Conservation (phyloP, 345 rosid genomes). For the Microcos paniculata region DNA sequence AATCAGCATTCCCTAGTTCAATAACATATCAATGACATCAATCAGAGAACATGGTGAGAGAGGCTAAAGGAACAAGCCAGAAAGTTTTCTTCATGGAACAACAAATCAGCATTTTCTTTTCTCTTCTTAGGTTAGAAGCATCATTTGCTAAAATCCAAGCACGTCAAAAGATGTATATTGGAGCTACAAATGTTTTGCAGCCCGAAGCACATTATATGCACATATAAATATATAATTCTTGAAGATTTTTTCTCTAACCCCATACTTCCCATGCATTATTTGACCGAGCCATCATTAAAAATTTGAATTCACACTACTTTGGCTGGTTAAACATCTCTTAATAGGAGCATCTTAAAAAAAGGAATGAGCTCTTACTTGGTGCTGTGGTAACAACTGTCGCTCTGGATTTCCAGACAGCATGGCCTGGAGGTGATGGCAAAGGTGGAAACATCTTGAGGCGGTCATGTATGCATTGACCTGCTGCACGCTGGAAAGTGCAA, state of each 20-base stretch:
- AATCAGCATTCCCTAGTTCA: not conserved
- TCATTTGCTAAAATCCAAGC: not conserved
- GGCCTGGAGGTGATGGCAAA: conserved; percentile 53
- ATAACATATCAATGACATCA: not conserved
- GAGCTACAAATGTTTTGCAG: not conserved
- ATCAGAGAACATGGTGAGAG: not conserved
- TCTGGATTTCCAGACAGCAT: conserved; percentile 42
- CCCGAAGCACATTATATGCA: not conserved
- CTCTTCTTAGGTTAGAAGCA: not conserved
- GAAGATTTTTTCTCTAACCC: not conserved
- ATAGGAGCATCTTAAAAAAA: not conserved
- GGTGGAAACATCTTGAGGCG: conserved; percentile 73
- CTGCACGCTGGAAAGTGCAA: conserved; percentile 57
- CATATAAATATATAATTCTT: not conserved
- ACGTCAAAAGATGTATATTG: not conserved
- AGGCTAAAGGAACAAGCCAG: not conserved
- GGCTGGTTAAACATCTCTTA: not conserved
- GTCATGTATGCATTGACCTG: conserved; percentile 66
- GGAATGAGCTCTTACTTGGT: conserved; percentile 42
- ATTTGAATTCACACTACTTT: not conserved
- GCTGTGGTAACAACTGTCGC: conserved; percentile 40
- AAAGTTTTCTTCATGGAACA: not conserved
- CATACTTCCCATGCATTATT: not conserved
- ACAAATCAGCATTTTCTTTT: not conserved
- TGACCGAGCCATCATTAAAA: not conserved